Percentiles rank a stretch among this genome's conserved stretches.
These are phyloP conservation scores for Geotrichum restrictum DNA, from an alignment of 1,139 yeast species.

Conservation along the genomic window DNA sequence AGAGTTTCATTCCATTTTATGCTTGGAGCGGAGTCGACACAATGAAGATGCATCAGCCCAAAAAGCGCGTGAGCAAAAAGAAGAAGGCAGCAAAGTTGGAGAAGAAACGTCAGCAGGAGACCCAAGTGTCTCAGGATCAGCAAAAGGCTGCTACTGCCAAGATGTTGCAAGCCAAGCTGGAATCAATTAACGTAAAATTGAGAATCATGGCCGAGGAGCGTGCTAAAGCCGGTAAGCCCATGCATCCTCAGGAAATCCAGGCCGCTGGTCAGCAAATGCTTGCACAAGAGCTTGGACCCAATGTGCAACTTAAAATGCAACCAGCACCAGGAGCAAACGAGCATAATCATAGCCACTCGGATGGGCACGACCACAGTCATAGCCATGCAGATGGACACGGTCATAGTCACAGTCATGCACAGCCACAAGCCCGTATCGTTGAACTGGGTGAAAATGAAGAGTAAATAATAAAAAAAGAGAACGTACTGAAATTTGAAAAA, in stretches of 20 bases:
- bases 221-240: slow-evolving; percentile 21
- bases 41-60: slow-evolving; percentile 34
- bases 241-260: slow-evolving; percentile 14
- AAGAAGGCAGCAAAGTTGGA: slow-evolving; percentile 23
- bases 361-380: slow-evolving; percentile 10
- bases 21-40: slow-evolving; percentile 63
- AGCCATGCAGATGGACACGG: slow-evolving; percentile 2
- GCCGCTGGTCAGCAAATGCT: slow-evolving; percentile 17
- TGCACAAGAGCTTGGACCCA: slow-evolving; percentile 17
- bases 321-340: slow-evolving; percentile 7
- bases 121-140: slow-evolving; percentile 11
- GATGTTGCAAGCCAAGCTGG: slow-evolving; percentile 18
- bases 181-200: slow-evolving; percentile 17
- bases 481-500: too few species aligned
- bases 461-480: background rate
- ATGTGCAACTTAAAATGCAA: slow-evolving; percentile 12
- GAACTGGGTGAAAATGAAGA: slow-evolving; percentile 11
- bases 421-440: slow-evolving; percentile 8
- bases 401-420: slow-evolving; percentile 16
- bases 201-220: slow-evolving; percentile 14
- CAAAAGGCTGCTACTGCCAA: slow-evolving; percentile 16
- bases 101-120: slow-evolving; percentile 19
- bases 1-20: slow-evolving; percentile 83
- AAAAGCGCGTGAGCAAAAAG: slow-evolving; percentile 30
- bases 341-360: slow-evolving; percentile 12